Evolutionary conservation across 192 early-diverging fungal genomes (phyloP).

Genomic region (Backusella tarrabulga): DNA sequence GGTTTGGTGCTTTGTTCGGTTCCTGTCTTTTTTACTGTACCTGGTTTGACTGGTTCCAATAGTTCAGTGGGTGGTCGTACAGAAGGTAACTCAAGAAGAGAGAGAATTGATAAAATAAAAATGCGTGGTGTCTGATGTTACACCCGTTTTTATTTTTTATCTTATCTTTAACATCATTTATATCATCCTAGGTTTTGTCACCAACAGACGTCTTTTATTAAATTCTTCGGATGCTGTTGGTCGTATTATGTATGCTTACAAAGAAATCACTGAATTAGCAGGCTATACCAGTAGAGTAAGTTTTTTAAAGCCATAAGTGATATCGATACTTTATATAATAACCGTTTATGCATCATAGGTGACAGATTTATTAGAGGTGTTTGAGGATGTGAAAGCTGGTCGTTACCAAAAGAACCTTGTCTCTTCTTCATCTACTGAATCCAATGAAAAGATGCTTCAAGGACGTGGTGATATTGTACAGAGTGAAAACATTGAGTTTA

Average conservation of each 20-base stretch:
- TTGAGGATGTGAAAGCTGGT: constrained; percentile 84
- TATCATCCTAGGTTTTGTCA: constrained; percentile 59
- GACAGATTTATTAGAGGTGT: constrained; percentile 77
- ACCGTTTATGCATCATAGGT: constrained; percentile 37
- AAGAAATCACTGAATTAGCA: constrained; percentile 91
- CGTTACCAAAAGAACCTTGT: constrained; percentile 75
- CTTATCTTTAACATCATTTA: background rate
- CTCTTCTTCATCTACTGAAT: constrained; percentile 50
- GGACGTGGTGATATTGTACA: constrained; percentile 70
- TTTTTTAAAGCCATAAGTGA: background rate
- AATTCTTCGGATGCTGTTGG: constrained; percentile 80
- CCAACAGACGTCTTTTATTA: constrained; percentile 73
- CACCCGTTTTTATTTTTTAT: background rate
- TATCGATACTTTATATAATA: background rate
- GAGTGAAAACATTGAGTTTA: constrained; percentile 83
- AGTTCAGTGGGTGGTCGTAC: constrained; percentile 47
- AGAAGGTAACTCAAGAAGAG: constrained; percentile 40
- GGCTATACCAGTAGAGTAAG: constrained; percentile 88
- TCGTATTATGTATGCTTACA: constrained; percentile 91
- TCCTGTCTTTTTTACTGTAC: constrained; percentile 73
- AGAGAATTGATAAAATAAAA: no score
- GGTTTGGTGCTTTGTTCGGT: constrained; percentile 84
- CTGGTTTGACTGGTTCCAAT: constrained; percentile 36
- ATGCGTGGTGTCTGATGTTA: background rate
- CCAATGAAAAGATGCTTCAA: constrained; percentile 52